phyloP scores from a whole-genome alignment of 2,329 filamentous ascomycete genomes.

The Sporothrix protearum region DNA sequence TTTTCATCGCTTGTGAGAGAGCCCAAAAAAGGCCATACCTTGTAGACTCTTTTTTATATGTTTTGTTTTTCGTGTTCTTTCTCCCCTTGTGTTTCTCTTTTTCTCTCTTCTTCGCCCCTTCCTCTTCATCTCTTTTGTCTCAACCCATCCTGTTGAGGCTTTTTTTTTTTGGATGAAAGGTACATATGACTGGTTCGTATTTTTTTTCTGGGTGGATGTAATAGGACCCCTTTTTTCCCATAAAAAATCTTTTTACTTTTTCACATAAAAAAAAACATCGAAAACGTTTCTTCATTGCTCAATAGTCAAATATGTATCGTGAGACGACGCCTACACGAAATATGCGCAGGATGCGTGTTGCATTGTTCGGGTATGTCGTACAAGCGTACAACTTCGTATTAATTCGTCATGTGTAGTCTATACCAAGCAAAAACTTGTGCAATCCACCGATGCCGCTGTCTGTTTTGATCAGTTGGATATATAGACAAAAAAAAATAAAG shows the following conservation, averaged over 20 bases:
- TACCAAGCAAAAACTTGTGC: background rate
- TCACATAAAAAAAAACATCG: constrained; percentile 19
- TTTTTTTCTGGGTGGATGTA: constrained; percentile 28
- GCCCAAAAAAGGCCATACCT: constrained; percentile 24
- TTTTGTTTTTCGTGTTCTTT: constrained; percentile 15
- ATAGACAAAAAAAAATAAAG: background rate
- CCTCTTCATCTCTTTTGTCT: constrained; percentile 25
- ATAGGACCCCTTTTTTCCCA: constrained; percentile 20
- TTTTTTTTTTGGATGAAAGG: constrained; percentile 34
- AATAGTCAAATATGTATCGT: background rate
- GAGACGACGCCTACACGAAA: background rate
- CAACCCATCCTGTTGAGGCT: background rate
- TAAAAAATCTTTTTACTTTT: constrained; percentile 17
- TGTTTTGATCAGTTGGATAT: constrained; percentile 5
- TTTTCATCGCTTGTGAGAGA: constrained; percentile 15
- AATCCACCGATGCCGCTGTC: constrained; percentile 4
- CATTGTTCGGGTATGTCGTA: background rate
- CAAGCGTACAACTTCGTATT: background rate
- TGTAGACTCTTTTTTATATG: constrained; percentile 27
- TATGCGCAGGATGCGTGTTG: background rate
- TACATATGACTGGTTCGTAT: constrained; percentile 53
- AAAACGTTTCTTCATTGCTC: constrained; percentile 14
- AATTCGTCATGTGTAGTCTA: background rate
- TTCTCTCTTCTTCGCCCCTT: constrained; percentile 26
- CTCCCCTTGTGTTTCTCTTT: background rate